These are phyloP conservation scores for Chalara sp. DNA, from an alignment of 2,329 filamentous ascomycete species.

Conservation along the genomic window DNA sequence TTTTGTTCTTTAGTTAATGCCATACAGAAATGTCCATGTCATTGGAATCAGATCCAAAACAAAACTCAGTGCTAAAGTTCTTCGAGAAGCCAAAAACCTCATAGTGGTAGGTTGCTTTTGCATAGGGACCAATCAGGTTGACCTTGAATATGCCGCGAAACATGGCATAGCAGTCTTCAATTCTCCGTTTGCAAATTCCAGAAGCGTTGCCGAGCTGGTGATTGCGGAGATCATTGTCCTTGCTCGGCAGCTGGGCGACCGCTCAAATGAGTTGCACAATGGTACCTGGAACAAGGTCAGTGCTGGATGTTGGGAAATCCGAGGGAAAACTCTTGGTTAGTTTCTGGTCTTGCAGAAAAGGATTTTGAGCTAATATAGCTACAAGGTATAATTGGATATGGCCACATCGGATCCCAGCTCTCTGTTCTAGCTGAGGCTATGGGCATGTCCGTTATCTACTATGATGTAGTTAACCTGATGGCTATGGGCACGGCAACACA, in stretches of 20 bases:
- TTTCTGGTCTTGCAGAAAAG: constrained; percentile 1
- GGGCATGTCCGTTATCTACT: constrained; percentile 98
- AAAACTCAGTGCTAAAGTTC: constrained; percentile 78
- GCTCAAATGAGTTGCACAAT: constrained; percentile 87
- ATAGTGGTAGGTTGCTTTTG: constrained; percentile 98
- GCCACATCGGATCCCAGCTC: constrained; percentile 92
- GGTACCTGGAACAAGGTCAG: constrained; percentile 99
- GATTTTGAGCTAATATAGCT: background rate
- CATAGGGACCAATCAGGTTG: constrained; percentile 95
- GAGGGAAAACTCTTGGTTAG: constrained; percentile 87
- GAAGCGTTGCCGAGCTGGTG: constrained; percentile 92
- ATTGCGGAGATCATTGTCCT: constrained; percentile 90
- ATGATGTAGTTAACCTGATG: constrained; percentile 93
- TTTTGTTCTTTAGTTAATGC: constrained; percentile 9
- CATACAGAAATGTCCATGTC: constrained; percentile 78
- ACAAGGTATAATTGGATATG: constrained; percentile 84
- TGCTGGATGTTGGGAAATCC: constrained; percentile 93
- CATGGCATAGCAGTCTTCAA: constrained; percentile 97
- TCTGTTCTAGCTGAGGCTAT: constrained; percentile 94
- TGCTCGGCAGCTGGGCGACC: constrained; percentile 86
- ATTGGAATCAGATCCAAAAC: constrained; percentile 98
- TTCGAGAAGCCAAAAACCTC: constrained; percentile 85
- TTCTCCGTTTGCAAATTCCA: constrained; percentile 96
- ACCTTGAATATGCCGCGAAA: constrained; percentile 74
- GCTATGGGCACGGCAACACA: constrained; percentile 82